A percentile compares a stretch with the other conserved stretches of the same genome.
Evolutionary conservation across 2,329 filamentous ascomycete species (phyloP).

Genomic region (Calonectria pteridis): DNA sequence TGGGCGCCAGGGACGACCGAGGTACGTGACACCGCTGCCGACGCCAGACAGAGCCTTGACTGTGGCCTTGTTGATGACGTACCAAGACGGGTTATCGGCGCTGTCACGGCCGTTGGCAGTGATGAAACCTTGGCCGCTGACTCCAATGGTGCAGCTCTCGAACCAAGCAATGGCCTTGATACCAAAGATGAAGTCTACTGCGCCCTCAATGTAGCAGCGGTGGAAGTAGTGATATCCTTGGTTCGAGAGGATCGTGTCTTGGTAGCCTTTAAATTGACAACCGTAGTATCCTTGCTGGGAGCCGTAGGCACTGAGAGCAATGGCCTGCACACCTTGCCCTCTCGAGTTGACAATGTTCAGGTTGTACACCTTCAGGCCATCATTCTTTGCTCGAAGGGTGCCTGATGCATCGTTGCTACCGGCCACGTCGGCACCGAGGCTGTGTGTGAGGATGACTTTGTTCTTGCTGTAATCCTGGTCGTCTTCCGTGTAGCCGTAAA

Average conservation of each 20-base stretch:
- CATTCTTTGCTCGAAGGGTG: conserved; percentile 57
- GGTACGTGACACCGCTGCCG: conserved; percentile 52
- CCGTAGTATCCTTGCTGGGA: conserved; percentile 58
- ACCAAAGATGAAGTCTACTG: conserved; percentile 58
- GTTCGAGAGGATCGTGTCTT: conserved; percentile 63
- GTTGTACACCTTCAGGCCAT: conserved; percentile 71
- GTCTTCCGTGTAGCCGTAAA: conserved; percentile 70
- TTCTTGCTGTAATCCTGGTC: conserved; percentile 66
- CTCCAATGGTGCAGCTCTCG: conserved; percentile 54
- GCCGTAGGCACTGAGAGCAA: conserved; percentile 55
- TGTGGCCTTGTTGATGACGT: conserved; percentile 58
- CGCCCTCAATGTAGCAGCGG: conserved; percentile 57
- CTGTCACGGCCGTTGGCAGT: conserved; percentile 57
- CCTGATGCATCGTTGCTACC: conserved; percentile 65
- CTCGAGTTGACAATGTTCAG: conserved; percentile 63
- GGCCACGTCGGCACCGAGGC: conserved; percentile 51
- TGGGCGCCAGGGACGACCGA: conserved; percentile 61
- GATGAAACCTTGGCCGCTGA: conserved; percentile 51
- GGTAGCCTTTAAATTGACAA: conserved; percentile 59
- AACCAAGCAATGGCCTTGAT: conserved; percentile 57
- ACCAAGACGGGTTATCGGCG: conserved; percentile 53
- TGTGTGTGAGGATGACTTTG: conserved; percentile 64
- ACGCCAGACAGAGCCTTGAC: conserved; percentile 45
- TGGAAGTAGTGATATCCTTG: conserved; percentile 61
- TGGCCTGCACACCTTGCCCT: conserved; percentile 59